Conservation (phyloP, 768 basidiomycete genomes). For the Erythrobasidium yunnanense region DNA sequence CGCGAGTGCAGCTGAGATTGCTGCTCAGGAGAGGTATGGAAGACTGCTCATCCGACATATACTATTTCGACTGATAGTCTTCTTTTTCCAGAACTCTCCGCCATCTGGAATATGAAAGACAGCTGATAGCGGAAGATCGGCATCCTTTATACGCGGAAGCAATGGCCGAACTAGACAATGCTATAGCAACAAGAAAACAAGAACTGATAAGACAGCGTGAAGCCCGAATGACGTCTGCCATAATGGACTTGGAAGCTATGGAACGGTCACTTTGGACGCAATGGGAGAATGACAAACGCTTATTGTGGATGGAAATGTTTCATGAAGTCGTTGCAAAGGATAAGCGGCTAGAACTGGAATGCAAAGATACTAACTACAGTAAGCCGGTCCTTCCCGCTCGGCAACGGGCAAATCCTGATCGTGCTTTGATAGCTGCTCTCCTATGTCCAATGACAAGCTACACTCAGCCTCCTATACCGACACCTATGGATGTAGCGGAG, state of each 20-base stretch:
- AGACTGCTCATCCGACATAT: no score
- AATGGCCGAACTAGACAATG: not conserved
- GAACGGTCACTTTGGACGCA: not conserved
- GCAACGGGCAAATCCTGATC: no score
- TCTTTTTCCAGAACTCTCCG: not conserved
- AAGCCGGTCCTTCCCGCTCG: not conserved
- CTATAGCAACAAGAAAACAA: not conserved
- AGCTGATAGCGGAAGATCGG: not conserved
- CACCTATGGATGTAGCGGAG: not conserved
- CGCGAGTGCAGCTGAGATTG: no score
- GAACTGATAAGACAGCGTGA: not conserved
- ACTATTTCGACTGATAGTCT: no score
- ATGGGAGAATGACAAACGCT: slow-evolving; percentile 5
- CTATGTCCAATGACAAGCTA: not conserved
- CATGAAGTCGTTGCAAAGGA: not conserved
- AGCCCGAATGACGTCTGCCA: not conserved
- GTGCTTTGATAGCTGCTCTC: not conserved
- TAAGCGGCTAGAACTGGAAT: slow-evolving; percentile 1
- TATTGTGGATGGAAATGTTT: not conserved
- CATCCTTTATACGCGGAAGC: slow-evolving; percentile 4
- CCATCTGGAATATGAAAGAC: not conserved
- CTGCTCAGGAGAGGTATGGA: no score
- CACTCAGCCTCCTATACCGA: not conserved
- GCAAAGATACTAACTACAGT: not conserved
- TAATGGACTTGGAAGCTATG: not conserved